These are phyloP conservation scores for Ophiostoma himal-ulmi DNA, from an alignment of 2,329 filamentous ascomycete species.

Conservation along the genomic window DNA sequence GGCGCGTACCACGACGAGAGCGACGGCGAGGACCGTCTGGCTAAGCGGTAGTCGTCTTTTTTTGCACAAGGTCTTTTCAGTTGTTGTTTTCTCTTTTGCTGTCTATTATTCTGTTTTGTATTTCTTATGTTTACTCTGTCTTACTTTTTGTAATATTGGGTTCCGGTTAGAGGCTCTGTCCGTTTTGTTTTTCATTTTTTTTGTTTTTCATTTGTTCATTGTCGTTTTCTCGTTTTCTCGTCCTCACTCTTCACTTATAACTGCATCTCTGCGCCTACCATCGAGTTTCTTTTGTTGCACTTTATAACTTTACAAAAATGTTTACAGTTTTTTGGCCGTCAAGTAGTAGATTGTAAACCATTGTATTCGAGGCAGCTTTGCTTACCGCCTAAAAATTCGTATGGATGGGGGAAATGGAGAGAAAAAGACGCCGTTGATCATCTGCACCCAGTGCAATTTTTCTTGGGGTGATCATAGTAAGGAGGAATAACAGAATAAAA, in stretches of 20 bases:
- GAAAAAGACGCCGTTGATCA: neutral
- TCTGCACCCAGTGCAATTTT: neutral
- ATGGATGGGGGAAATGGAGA: neutral
- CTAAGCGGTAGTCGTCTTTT: constrained; percentile 3
- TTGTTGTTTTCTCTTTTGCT: neutral
- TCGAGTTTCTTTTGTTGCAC: constrained; percentile 8
- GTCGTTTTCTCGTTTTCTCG: neutral
- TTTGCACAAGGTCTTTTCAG: neutral
- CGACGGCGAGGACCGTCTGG: constrained; percentile 16
- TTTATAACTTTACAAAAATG: constrained; percentile 5
- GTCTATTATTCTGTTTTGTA: neutral
- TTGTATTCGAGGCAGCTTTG: neutral
- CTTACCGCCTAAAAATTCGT: neutral
- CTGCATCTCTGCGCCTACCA: neutral
- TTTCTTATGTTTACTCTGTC: neutral
- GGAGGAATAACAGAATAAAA: neutral
- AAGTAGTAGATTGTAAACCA: neutral
- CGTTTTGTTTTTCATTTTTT: neutral
- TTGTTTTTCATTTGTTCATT: neutral
- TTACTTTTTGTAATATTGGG: neutral
- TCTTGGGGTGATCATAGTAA: neutral
- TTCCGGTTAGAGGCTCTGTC: neutral
- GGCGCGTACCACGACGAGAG: constrained; percentile 21
- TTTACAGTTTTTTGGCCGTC: too few species aligned
- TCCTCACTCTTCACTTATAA: neutral